phyloP scores from a whole-genome alignment of 2,329 filamentous ascomycete species.

The Nannizzia gypsea region DNA sequence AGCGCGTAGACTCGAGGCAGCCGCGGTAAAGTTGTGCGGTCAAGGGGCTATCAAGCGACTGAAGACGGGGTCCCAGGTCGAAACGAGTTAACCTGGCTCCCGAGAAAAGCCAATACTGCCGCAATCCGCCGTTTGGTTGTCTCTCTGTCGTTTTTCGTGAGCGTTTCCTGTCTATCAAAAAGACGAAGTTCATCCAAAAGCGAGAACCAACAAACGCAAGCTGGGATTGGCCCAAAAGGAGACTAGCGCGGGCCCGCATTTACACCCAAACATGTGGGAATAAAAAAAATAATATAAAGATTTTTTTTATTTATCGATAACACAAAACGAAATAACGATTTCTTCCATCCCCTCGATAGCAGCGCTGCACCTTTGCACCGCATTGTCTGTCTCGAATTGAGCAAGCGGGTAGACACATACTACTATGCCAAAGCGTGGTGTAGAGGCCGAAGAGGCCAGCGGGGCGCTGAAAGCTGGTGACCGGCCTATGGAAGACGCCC shows the following conservation, averaged over 20 bases:
- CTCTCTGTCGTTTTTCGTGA: background rate
- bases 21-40: background rate
- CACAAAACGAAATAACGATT: background rate
- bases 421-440: slow-evolving; percentile 49
- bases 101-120: background rate
- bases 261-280: slow-evolving; percentile 6
- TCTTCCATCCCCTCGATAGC: background rate
- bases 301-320: slow-evolving; percentile 4
- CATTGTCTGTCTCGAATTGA: background rate
- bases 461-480: slow-evolving; percentile 51
- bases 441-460: slow-evolving; percentile 41
- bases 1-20: background rate
- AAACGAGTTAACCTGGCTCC: background rate
- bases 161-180: background rate
- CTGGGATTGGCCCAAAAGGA: slow-evolving; percentile 9
- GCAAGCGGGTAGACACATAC: background rate
- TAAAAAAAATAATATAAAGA: background rate
- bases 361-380: background rate
- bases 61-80: background rate
- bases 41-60: background rate
- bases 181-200: background rate
- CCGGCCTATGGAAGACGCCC: slow-evolving; percentile 41
- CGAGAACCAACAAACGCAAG: background rate
- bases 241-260: slow-evolving; percentile 12
- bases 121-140: background rate